Percentiles rank a stretch among this genome's conserved stretches.
These are phyloP conservation scores for Periconia sp. DNA, from an alignment of 2,329 filamentous ascomycete species.

Conservation along the genomic window DNA sequence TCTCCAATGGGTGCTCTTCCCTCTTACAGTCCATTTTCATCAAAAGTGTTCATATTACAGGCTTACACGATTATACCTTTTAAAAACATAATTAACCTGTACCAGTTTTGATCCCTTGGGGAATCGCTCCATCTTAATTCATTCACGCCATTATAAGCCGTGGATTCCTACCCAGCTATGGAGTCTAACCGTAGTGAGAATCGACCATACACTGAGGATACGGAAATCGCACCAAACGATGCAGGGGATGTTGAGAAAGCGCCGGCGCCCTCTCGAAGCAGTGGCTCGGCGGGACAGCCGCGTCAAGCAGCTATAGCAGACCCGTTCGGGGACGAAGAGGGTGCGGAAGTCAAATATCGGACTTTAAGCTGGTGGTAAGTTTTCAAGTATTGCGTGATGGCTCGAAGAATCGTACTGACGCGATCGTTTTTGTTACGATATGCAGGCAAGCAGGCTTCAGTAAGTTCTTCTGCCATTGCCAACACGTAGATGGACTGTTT, in stretches of 20 bases:
- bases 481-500: neutral
- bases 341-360: slow-evolving; percentile 52
- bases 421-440: neutral
- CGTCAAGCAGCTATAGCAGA: slow-evolving; percentile 9
- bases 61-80: too few relatives aligned
- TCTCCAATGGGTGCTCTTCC: neutral
- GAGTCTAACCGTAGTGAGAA: neutral
- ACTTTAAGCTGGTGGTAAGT: slow-evolving; percentile 52
- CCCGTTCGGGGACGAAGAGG: slow-evolving; percentile 28
- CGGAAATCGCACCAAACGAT: neutral
- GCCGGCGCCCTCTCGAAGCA: neutral
- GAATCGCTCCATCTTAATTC: neutral
- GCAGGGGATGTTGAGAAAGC: neutral
- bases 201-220: neutral
- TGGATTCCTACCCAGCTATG: neutral
- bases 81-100: too few relatives aligned
- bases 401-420: neutral
- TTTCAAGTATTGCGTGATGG: neutral
- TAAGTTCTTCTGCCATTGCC: slow-evolving; percentile 30
- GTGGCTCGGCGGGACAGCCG: neutral
- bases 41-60: too few relatives aligned
- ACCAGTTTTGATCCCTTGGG: neutral
- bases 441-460: slow-evolving; percentile 34
- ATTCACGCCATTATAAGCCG: neutral
- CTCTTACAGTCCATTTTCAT: too few relatives aligned